These are phyloP conservation scores for Globisporangium alternatum DNA, from an alignment of 352 stramenopile genomes.

Conservation along the genomic window DNA sequence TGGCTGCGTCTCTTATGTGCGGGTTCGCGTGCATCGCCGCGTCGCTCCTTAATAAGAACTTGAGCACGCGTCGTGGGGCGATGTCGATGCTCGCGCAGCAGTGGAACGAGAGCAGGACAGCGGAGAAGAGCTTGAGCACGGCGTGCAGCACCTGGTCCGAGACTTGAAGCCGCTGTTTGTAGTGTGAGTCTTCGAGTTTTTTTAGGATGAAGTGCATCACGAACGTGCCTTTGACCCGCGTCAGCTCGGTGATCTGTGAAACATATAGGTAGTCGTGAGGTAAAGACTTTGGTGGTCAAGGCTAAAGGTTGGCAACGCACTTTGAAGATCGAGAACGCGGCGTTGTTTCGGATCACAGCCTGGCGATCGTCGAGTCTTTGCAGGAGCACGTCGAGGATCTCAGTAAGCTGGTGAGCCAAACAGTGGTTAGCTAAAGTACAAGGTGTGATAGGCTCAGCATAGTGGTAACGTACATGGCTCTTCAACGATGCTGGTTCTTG, in stretches of 20 bases:
- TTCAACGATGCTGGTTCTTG: slow-evolving; percentile 1
- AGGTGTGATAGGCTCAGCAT: not conserved
- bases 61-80: slow-evolving; percentile 34
- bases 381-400: slow-evolving; percentile 14
- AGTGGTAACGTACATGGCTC: not conserved
- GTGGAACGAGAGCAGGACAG: slow-evolving; percentile 37
- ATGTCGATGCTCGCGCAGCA: slow-evolving; percentile 51
- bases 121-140: slow-evolving; percentile 39
- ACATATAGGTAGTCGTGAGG: slow-evolving; percentile 8
- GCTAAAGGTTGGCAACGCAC: not conserved
- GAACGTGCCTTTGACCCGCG: slow-evolving; percentile 31
- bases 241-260: slow-evolving; percentile 31
- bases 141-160: slow-evolving; percentile 32
- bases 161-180: slow-evolving; percentile 7
- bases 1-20: slow-evolving; percentile 35
- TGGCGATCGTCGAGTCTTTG: slow-evolving; percentile 25
- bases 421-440: not conserved
- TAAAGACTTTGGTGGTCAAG: not conserved
- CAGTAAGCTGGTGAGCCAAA: slow-evolving; percentile 11
- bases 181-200: slow-evolving; percentile 17
- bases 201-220: slow-evolving; percentile 37
- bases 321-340: slow-evolving; percentile 29
- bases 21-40: slow-evolving; percentile 35
- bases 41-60: slow-evolving; percentile 27
- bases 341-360: slow-evolving; percentile 27